Evolutionary conservation across 345 rosid genomes (phyloP).

Genomic region (Aquilaria malaccensis): DNA sequence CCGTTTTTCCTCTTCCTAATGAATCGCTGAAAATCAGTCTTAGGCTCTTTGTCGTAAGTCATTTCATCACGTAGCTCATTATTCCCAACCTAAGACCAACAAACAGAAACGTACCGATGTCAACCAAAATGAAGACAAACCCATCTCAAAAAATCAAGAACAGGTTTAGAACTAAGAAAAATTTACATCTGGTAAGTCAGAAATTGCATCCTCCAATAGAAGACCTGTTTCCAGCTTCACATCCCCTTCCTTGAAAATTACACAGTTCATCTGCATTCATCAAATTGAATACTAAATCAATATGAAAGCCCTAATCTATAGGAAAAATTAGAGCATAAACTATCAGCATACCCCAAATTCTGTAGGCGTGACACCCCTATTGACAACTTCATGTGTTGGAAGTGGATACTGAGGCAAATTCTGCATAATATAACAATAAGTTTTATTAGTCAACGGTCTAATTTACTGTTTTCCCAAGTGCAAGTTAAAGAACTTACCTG

Average conservation of each 20-base stretch:
- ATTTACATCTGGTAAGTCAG: conserved; percentile 53
- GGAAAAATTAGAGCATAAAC: not conserved
- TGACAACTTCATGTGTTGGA: conserved; percentile 70
- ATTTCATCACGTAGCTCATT: conserved; percentile 40
- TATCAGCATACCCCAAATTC: conserved; percentile 50
- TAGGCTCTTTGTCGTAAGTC: conserved; percentile 28
- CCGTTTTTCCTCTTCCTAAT: conserved; percentile 36
- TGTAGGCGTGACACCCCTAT: conserved; percentile 45
- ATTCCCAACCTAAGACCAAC: conserved; percentile 32
- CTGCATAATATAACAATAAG: conserved; percentile 23
- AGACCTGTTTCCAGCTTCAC: conserved; percentile 28
- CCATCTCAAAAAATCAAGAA: not conserved
- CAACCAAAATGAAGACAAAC: not conserved
- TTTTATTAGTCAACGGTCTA: not conserved
- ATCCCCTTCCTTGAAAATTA: conserved; percentile 39
- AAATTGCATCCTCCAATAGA: conserved; percentile 44
- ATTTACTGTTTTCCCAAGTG: not conserved
- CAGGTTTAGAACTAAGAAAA: not conserved
- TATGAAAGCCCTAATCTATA: not conserved
- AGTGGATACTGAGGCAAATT: conserved; percentile 63
- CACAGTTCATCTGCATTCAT: conserved; percentile 32
- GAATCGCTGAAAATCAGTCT: conserved; percentile 38
- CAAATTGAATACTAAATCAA: not conserved
- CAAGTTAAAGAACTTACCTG: conserved; percentile 26
- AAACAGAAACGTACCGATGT: not conserved